These are phyloP conservation scores for Cyberlindnera mrakii DNA, from an alignment of 805 yeast species.

Conservation along the genomic window DNA sequence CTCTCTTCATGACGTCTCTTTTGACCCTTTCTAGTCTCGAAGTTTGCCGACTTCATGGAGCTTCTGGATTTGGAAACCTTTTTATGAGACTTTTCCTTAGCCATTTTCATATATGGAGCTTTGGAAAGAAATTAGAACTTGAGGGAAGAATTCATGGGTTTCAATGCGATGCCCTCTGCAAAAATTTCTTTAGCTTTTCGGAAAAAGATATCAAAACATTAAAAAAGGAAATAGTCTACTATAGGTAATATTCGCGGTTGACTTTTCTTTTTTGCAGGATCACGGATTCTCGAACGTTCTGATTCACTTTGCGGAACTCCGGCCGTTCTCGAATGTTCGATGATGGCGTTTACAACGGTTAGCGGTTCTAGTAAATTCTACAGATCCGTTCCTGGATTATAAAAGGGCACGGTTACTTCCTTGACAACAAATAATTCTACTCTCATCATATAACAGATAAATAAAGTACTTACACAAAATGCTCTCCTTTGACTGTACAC, in stretches of 20 bases:
- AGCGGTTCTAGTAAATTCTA: neutral
- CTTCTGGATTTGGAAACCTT: constrained; percentile 9
- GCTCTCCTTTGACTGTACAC: constrained; percentile 9
- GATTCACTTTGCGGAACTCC: neutral
- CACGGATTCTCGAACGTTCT: neutral
- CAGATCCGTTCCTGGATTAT: neutral
- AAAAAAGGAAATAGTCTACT: neutral
- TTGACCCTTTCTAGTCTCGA: constrained; percentile 14
- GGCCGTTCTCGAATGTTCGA: neutral
- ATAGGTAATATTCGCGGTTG: too few relatives aligned
- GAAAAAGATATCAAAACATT: neutral
- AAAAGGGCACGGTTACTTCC: neutral
- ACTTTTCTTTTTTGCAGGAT: too few relatives aligned
- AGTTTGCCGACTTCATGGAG: constrained; percentile 3
- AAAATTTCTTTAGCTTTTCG: neutral
- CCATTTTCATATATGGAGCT: constrained; percentile 7
- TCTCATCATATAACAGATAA: neutral
- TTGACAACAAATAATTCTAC: too few relatives aligned
- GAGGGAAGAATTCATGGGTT: neutral
- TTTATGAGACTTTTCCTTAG: constrained; percentile 10
- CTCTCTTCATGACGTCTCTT: constrained; percentile 27
- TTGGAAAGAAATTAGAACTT: neutral
- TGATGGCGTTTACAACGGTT: neutral
- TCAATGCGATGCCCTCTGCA: constrained; percentile 1
- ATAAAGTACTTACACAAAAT: neutral